phyloP scores from a whole-genome alignment of 2,329 filamentous ascomycete genomes.

The Phialophora macrospora region DNA sequence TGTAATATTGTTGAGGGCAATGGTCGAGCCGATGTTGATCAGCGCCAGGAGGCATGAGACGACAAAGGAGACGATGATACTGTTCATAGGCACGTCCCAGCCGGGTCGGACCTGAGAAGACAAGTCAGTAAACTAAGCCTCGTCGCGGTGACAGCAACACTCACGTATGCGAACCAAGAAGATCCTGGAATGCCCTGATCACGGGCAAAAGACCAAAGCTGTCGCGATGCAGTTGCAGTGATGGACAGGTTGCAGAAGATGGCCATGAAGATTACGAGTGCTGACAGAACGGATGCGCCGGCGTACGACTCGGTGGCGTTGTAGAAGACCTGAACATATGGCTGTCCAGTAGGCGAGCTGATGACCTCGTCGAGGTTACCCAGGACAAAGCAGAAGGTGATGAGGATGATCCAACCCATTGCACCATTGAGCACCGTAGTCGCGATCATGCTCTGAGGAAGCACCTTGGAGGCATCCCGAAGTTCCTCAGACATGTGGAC shows the following conservation, averaged over 20 bases:
- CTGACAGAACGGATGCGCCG: conserved; percentile 44
- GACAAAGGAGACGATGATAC: conserved; percentile 51
- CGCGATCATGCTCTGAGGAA: conserved; percentile 48
- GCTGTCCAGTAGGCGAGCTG: conserved; percentile 44
- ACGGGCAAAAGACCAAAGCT: conserved; percentile 50
- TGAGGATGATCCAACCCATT: conserved; percentile 47
- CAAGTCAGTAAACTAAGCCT: neutral
- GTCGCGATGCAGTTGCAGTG: conserved; percentile 47
- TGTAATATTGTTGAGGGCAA: conserved; percentile 51
- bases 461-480: conserved; percentile 44
- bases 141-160: conserved; percentile 31
- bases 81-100: conserved; percentile 38
- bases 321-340: conserved; percentile 48
- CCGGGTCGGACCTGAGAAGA: conserved; percentile 32
- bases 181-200: conserved; percentile 49
- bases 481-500: conserved; percentile 47
- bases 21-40: conserved; percentile 43
- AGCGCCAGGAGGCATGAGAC: conserved; percentile 52
- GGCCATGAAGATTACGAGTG: conserved; percentile 44
- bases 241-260: conserved; percentile 43
- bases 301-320: conserved; percentile 43
- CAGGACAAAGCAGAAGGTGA: conserved; percentile 47
- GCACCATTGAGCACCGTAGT: conserved; percentile 46
- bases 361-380: conserved; percentile 45
- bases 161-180: conserved; percentile 37